Percentiles rank a stretch among this genome's conserved stretches.
These are phyloP conservation scores for Atkinsonella hypoxylon DNA, from an alignment of 2,329 filamentous ascomycete species.

Conservation along the genomic window DNA sequence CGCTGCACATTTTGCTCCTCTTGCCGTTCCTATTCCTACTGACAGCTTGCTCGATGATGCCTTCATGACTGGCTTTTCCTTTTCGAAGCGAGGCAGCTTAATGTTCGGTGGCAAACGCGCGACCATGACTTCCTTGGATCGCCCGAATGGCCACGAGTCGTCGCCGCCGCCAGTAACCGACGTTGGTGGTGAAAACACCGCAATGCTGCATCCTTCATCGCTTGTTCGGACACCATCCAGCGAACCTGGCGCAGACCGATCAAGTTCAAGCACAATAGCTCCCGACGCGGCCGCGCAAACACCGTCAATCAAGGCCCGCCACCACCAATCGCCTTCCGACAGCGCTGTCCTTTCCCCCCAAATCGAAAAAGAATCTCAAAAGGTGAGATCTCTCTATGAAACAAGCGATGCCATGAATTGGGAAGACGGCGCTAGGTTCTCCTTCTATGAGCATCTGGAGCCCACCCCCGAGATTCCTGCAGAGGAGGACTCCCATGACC, in stretches of 20 bases:
- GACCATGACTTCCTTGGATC: not conserved
- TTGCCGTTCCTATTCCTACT: conserved; percentile 44
- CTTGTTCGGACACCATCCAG: conserved; percentile 2
- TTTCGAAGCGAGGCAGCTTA: conserved; percentile 52
- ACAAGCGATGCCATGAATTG: conserved; percentile 39
- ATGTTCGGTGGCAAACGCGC: conserved; percentile 41
- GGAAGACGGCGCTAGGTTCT: conserved; percentile 38
- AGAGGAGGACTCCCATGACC: conserved; percentile 40
- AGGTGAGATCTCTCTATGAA: conserved; percentile 56
- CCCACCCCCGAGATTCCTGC: conserved; percentile 38
- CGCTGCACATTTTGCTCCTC: conserved; percentile 32
- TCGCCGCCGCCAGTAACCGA: not conserved
- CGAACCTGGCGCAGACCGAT: not conserved
- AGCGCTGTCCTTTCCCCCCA: conserved; percentile 42
- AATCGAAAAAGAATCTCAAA: conserved; percentile 51
- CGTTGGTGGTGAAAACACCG: not conserved
- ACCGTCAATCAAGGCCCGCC: not conserved
- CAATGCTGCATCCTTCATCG: conserved; percentile 7
- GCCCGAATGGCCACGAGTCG: not conserved
- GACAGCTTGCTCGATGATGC: conserved; percentile 46
- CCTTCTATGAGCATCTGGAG: conserved; percentile 35
- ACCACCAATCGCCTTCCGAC: conserved; percentile 25
- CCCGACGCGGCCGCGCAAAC: conserved; percentile 3
- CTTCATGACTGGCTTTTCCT: conserved; percentile 42
- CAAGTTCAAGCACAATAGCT: conserved; percentile 1